Conservation (phyloP, 1,284 basidiomycete species). For the Ganoderma leucocontextum region DNA sequence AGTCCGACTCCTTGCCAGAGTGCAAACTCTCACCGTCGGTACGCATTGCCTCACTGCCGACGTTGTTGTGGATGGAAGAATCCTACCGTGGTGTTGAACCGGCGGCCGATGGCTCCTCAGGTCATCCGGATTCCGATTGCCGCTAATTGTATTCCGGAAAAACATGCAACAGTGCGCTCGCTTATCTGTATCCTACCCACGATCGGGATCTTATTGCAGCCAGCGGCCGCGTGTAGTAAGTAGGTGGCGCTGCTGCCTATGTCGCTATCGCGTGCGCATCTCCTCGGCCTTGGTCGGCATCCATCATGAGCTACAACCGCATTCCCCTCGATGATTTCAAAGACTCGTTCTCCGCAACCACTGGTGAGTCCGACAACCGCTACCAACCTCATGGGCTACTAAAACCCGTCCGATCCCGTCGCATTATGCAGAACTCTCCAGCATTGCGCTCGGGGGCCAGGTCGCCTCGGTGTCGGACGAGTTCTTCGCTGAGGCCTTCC, state of each 20-base stretch:
- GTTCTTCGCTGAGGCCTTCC: constrained; percentile 91
- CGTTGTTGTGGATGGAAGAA: not conserved
- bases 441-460: constrained; percentile 82
- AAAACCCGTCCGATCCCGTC: constrained; percentile 7
- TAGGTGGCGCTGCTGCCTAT: constrained; percentile 12
- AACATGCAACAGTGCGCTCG: not conserved
- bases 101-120: not conserved
- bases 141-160: not conserved
- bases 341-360: constrained; percentile 60
- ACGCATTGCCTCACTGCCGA: not conserved
- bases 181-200: constrained; percentile 9
- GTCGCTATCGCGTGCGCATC: not conserved
- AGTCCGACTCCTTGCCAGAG: not conserved
- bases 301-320: constrained; percentile 50
- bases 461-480: constrained; percentile 90
- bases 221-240: constrained; percentile 1
- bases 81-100: not conserved
- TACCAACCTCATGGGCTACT: not conserved
- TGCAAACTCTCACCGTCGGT: not conserved
- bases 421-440: constrained; percentile 80
- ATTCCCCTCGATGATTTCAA: constrained; percentile 63
- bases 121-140: not conserved
- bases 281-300: not conserved
- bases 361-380: constrained; percentile 53
- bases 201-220: constrained; percentile 13